Percentiles rank a stretch among this genome's conserved stretches.
phyloP scores from a whole-genome alignment of 2,329 filamentous ascomycete genomes.

The Xylariaceae sp. region DNA sequence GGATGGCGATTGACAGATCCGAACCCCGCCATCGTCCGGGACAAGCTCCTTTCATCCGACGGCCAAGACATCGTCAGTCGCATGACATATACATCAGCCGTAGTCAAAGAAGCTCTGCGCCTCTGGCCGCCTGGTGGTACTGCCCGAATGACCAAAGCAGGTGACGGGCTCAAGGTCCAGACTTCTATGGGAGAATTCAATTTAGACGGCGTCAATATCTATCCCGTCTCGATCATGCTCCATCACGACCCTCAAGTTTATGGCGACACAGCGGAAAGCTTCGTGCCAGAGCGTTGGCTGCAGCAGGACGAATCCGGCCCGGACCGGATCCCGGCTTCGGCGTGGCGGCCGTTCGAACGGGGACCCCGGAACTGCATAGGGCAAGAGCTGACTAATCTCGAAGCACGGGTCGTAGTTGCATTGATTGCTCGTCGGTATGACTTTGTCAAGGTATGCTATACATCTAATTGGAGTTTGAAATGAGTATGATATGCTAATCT shows the following conservation, averaged over 20 bases:
- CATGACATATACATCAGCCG: constrained; percentile 14
- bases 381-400: constrained; percentile 5
- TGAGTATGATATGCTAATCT: background rate
- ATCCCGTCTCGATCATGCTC: constrained; percentile 7
- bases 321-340: constrained; percentile 1
- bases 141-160: constrained; percentile 6
- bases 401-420: constrained; percentile 3
- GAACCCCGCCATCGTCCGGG: constrained; percentile 5
- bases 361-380: constrained; percentile 7
- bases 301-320: background rate
- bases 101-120: constrained; percentile 14
- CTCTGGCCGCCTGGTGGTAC: constrained; percentile 14
- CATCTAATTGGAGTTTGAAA: background rate
- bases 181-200: constrained; percentile 14
- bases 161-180: constrained; percentile 11
- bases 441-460: constrained; percentile 4
- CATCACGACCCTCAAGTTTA: constrained; percentile 10
- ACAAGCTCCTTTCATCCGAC: constrained; percentile 1
- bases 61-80: constrained; percentile 7
- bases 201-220: constrained; percentile 18
- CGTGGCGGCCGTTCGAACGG: constrained; percentile 9
- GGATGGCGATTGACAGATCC: background rate
- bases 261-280: constrained; percentile 9
- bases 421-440: constrained; percentile 2
- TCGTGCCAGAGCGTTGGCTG: constrained; percentile 9